Evolutionary conservation across 768 basidiomycete genomes (phyloP).

Genomic region (Leccinum disarticulatum): DNA sequence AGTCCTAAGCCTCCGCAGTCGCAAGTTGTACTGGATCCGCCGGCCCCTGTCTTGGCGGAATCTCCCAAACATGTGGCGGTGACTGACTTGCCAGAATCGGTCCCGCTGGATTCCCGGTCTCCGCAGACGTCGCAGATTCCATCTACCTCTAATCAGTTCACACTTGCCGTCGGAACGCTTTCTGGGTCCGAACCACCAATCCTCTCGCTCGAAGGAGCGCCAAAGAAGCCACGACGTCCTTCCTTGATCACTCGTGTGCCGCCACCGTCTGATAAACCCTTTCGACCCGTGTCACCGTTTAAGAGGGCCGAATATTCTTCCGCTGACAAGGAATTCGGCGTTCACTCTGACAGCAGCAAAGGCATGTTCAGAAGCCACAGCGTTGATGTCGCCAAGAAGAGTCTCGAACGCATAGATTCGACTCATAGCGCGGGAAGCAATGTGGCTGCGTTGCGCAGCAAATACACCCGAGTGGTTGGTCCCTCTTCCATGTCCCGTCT

Average conservation of each 20-base stretch:
- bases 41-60: constrained; percentile 15
- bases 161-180: neutral
- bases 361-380: neutral
- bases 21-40: constrained; percentile 2
- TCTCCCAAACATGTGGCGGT: constrained; percentile 23
- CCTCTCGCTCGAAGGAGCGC: neutral
- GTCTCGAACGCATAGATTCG: too few species aligned
- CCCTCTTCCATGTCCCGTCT: neutral
- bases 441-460: too few species aligned
- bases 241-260: constrained; percentile 24
- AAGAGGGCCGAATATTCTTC: constrained; percentile 18
- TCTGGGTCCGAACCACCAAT: neutral
- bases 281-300: constrained; percentile 19
- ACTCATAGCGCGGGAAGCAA: too few species aligned
- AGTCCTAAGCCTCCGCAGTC: constrained; percentile 16
- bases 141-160: constrained; percentile 6
- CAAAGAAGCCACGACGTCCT: constrained; percentile 19
- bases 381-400: too few species aligned
- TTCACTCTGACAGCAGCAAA: constrained; percentile 12
- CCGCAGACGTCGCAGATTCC: constrained; percentile 8
- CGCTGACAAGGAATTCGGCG: constrained; percentile 37
- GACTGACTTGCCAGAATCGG: constrained; percentile 6
- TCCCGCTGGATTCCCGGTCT: constrained; percentile 1
- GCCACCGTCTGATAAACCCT: constrained; percentile 16
- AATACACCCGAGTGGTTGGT: too few species aligned